Percentiles rank a stretch among this genome's conserved stretches.
These are phyloP conservation scores for Trichoderma parareesei DNA, from an alignment of 495 filamentous ascomycete genomes.

Conservation along the genomic window DNA sequence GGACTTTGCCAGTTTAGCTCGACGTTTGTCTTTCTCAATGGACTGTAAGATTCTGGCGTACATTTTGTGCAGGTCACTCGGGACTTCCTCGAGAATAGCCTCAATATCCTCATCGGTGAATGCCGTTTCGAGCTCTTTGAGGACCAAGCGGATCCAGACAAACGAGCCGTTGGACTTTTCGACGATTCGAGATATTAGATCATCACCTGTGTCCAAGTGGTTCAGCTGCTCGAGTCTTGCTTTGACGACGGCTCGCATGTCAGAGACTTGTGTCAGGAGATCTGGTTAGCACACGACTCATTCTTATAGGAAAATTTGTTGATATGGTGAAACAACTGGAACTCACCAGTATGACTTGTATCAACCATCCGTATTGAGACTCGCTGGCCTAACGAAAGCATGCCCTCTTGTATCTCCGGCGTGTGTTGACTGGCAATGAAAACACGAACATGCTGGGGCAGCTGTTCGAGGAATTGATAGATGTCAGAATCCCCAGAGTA, in stretches of 20 bases:
- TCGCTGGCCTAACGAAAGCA: neutral
- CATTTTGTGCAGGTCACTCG: constrained; percentile 18
- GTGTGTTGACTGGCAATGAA: constrained; percentile 21
- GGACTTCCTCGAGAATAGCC: constrained; percentile 19
- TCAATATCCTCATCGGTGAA: constrained; percentile 25
- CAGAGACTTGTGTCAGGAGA: no score
- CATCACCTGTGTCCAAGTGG: no score
- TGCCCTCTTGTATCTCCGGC: constrained; percentile 18
- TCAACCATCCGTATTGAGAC: constrained; percentile 14
- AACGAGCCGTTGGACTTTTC: constrained; percentile 26
- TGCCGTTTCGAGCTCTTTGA: constrained; percentile 21
- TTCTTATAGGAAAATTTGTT: no score
- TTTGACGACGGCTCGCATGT: no score
- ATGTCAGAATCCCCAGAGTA: constrained; percentile 14
- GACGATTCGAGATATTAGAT: neutral
- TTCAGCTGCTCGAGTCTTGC: no score
- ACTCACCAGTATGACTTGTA: constrained; percentile 18
- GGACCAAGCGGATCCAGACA: constrained; percentile 26
- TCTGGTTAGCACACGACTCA: no score
- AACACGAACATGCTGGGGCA: constrained; percentile 14
- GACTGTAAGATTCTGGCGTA: constrained; percentile 22
- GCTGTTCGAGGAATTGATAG: constrained; percentile 13
- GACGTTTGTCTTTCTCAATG: constrained; percentile 18
- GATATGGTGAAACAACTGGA: no score
- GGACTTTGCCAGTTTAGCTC: constrained; percentile 17